Evolutionary conservation across 805 yeast species (phyloP).

Genomic region (Saccharomycopsis sp.): DNA sequence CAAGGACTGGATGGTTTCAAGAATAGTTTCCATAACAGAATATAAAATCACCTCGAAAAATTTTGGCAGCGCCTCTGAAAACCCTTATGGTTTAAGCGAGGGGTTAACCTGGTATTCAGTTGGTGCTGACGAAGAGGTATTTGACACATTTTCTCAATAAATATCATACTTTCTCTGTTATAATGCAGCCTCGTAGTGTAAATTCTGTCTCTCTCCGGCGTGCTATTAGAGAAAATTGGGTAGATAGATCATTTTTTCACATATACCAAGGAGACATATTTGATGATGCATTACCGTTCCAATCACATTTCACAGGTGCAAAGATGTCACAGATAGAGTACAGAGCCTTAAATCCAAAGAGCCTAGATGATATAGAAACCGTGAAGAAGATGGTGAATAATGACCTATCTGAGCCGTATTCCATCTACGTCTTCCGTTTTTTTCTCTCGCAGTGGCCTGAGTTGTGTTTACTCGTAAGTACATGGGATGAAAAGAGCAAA

Average conservation of each 20-base stretch:
- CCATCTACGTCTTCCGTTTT: slow-evolving; percentile 84
- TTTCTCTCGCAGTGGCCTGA: slow-evolving; percentile 89
- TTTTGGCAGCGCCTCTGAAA: slow-evolving; percentile 31
- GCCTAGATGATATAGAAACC: slow-evolving; percentile 37
- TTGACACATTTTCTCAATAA: too few species aligned
- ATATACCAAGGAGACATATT: too few species aligned
- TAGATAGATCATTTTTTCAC: too few species aligned
- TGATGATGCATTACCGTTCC: too few species aligned
- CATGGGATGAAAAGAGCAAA: slow-evolving; percentile 16
- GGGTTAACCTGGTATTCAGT: slow-evolving; percentile 60
- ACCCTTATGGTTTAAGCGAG: slow-evolving; percentile 57
- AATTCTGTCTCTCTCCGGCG: too few species aligned
- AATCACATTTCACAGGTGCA: too few species aligned
- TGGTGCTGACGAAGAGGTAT: slow-evolving; percentile 34
- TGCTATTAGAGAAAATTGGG: too few species aligned
- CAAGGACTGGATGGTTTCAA: slow-evolving; percentile 80
- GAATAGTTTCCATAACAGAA: slow-evolving; percentile 50
- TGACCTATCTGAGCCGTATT: slow-evolving; percentile 89
- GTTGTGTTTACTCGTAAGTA: slow-evolving; percentile 57
- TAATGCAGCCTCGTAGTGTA: too few species aligned
- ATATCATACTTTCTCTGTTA: too few species aligned
- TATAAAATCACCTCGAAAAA: slow-evolving; percentile 40
- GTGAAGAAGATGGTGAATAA: slow-evolving; percentile 51
- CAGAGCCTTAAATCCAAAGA: slow-evolving; percentile 23
- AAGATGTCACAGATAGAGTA: too few species aligned